These are phyloP conservation scores for Pharnaceum exiguum DNA, from an alignment of 148 eudicot genomes.

Conservation along the genomic window DNA sequence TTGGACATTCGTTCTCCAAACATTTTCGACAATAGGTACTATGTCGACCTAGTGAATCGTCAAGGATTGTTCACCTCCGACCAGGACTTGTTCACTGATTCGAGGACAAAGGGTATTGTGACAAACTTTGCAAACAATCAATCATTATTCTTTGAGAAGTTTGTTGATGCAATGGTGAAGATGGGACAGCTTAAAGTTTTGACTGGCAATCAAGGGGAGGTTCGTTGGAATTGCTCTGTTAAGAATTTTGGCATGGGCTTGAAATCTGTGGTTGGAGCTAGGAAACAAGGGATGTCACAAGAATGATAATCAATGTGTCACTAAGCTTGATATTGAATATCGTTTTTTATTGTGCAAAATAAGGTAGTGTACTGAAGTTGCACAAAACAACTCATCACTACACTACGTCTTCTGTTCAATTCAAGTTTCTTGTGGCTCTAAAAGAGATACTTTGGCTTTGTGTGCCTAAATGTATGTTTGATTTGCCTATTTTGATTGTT, in stretches of 20 bases:
- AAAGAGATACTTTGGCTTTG: no score
- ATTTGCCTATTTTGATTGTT: no score
- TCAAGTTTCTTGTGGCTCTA: no score
- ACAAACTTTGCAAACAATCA: slow-evolving; percentile 31
- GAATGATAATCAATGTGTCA: no score
- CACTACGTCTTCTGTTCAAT: no score
- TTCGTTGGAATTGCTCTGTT: slow-evolving; percentile 31
- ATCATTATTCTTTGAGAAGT: slow-evolving; percentile 31
- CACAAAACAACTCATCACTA: no score
- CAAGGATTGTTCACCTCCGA: slow-evolving; percentile 43
- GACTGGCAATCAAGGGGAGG: slow-evolving; percentile 37
- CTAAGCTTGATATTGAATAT: no score
- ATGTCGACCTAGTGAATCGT: slow-evolving; percentile 25
- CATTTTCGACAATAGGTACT: slow-evolving; percentile 45
- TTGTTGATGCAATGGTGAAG: slow-evolving; percentile 29
- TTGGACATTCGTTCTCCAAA: slow-evolving; percentile 33
- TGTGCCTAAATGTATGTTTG: no score
- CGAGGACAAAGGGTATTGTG: slow-evolving; percentile 31
- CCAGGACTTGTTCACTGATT: slow-evolving; percentile 31
- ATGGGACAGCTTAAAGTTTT: slow-evolving; percentile 40
- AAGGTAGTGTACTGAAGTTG: no score
- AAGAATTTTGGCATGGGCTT: slow-evolving; percentile 14
- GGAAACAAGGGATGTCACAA: slow-evolving; percentile 4
- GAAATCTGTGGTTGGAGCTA: slow-evolving; percentile 20
- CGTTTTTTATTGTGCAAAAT: no score